These are phyloP conservation scores for Canariomyces notabilis DNA, from an alignment of 2,329 filamentous ascomycete species.

Conservation along the genomic window DNA sequence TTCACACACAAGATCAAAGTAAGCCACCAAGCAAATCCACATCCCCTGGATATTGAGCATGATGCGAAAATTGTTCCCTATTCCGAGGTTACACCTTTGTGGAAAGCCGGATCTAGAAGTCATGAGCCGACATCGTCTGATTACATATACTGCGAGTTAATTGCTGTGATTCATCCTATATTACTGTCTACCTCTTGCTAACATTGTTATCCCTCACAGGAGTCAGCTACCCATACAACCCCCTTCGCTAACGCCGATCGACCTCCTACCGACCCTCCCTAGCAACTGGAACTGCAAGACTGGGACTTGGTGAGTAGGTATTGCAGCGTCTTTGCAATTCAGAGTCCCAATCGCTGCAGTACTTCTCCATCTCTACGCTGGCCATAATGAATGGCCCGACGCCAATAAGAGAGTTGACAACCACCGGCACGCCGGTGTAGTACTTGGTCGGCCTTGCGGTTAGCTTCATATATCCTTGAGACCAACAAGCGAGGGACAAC, in stretches of 20 bases:
- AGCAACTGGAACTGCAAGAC: too few species aligned
- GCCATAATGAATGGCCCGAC: slow-evolving; percentile 13
- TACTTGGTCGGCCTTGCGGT: slow-evolving; percentile 3
- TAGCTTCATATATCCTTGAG: not conserved
- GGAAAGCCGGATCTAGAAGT: not conserved
- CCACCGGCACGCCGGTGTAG: slow-evolving; percentile 11
- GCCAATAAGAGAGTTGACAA: slow-evolving; percentile 13
- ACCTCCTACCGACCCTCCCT: too few species aligned
- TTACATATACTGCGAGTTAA: not conserved
- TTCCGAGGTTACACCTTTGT: not conserved
- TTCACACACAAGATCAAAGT: not conserved
- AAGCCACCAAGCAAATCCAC: not conserved
- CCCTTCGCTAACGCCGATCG: too few species aligned
- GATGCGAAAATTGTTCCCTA: not conserved
- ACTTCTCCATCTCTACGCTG: slow-evolving; percentile 17
- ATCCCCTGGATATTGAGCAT: not conserved
- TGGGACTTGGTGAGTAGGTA: too few species aligned
- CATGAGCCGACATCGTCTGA: not conserved
- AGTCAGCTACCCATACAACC: too few species aligned
- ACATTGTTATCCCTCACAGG: too few species aligned
- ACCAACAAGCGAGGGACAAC: not conserved
- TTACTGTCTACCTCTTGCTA: not conserved
- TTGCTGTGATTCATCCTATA: not conserved
- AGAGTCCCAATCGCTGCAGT: too few species aligned
- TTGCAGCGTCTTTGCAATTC: not conserved